Base-by-base conservation (phyloP, 352 stramenopile species). In the Phytophthora hybrid region DNA sequence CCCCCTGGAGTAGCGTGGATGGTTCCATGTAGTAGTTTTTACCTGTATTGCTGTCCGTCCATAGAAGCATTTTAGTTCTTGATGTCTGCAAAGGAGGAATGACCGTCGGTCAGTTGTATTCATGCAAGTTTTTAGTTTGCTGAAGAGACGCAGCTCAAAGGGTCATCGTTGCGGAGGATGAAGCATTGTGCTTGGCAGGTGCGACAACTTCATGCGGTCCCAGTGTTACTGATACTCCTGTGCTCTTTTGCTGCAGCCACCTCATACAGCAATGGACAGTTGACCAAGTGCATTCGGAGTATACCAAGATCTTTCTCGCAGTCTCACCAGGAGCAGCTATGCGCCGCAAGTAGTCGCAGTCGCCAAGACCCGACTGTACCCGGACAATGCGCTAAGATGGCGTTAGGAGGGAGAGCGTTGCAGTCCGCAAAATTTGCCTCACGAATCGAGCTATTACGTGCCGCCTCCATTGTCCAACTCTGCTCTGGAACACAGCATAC, bases 301-400 rank as follows among this genome's bases (percentile, higher is more conserved):
- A 58, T 79, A 47, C 79, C 77, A 13, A 74, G 72, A 39, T 74
- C 53, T 39, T 72, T 88, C 6, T 71, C 77, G 6, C 58, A 60
- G 51, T 23, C 66, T 10, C 69, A 88, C 23, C 69, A 73, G 63
- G 61, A 82, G 56, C 55, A 65, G 18, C 59, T 85, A 18, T 85
- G 81, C 26, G 46, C 16, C 2, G 32, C 14, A 47, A 73, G 19
- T 29, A 41, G 1, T 10, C 26, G 37, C 4, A 55, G 39, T 26
- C 47, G 21, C 4, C 57, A 62, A 63, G 63, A 80, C 37, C 64
- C 63, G 13, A 75, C 60, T 0, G 47, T 23, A 16, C 76, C 78
- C 3, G 73, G 69, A 6, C 63, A 71, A 59, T 83, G 79, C 39
- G 76, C 76, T 1, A 72, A 77, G 41, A 18, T 81, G 26, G 76